Evolutionary conservation across 2,329 filamentous ascomycete species (phyloP), one percentile per base, ranked within the genome.

Genomic region (Huntiella abstrusa): DNA sequence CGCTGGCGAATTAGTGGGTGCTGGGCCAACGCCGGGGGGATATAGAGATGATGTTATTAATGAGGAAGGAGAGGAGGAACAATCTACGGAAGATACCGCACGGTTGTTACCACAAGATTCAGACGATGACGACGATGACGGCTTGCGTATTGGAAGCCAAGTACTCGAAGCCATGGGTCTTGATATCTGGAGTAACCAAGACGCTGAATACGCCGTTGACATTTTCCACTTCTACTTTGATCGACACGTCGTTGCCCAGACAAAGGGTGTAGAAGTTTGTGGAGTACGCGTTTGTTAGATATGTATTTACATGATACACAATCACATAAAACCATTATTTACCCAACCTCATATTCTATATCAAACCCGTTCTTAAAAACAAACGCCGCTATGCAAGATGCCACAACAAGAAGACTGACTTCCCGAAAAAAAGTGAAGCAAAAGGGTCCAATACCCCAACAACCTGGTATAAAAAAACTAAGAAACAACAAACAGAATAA

Each of bases 121-220:
- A 4, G 55, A 54, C 3, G 53, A 57, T 5, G 62, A 34, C 58
- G 41, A 33, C 5, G 16, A 41, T 4, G 12, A 16, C 10, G 33
- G 13, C 4, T 13, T 83, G 42, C 65, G 68, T 10, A 63, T 88
- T 16, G 71, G 70, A 51, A 74, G 71, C 52, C 75, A 77, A 19
- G 75, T 81, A 46, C 58, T 88, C 43, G 70, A 74, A 49, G 66
- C 69, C 40, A 80, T 88, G 75, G 83, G 83, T 0, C 67, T 91
- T 15, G 83, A 91, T 54, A 68, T 77, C 1, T 91, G 83, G 82
- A 86, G 80, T 56, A 65, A 70, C 32, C 65, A 66, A 12, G 83
- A 88, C 57, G 73, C 71, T n/a, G 65, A 65, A 2, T 88, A 87
- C 55, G 70, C 84, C 12, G 64, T 64, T 51, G 75, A 77, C 46